Base-by-base conservation (phyloP, 2,329 filamentous ascomycete genomes). In the Aureobasidium sp. region DNA sequence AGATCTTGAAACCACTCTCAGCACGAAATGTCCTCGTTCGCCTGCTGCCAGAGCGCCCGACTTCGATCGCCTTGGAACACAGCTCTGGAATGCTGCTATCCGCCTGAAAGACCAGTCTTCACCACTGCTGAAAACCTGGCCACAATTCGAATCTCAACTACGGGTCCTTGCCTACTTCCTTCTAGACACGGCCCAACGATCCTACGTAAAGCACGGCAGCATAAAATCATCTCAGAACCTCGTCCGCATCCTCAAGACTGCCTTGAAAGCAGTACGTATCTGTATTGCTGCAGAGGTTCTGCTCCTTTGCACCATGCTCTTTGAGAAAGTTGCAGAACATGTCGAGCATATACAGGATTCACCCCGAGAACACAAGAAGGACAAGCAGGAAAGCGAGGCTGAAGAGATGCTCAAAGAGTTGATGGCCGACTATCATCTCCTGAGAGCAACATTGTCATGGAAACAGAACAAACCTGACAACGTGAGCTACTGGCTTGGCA, bases 401-500 rank as follows among this genome's bases (percentile, higher is more conserved):
- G 65, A 67, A 16, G 72, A 74, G 34, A 64, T 70, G 7, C 68
- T 68, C 9, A 64, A 71, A 14, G 73, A 73, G 48, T 70, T 86
- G 14, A 76, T 82, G 36, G 77, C 78, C 0, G 84, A 90, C 65
- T 91, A 89, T 67, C 80, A 85, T 44, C 80, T 85, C 5, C 72
- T 91, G 63, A 81, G 89, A 36, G 85, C 85, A 41, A 79, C 81
- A 36, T 72, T 94, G 73, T 90, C 91, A 74, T 96, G 87, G 85
- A 85, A 85, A 67, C 86, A 91, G 69, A 79, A 83, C 44, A 83
- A 87, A 44, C 78, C 88, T 14, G 88, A 93, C 62, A 82, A 91
- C 51, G 89, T 90, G 32, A 90, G 96, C 60, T 85, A 90, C 71
- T 85, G 94, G 79, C 92, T 87, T 72, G 74, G 73, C 39, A 89